phyloP scores from a whole-genome alignment of 805 yeast species.

The Wickerhamiella domercqiae region DNA sequence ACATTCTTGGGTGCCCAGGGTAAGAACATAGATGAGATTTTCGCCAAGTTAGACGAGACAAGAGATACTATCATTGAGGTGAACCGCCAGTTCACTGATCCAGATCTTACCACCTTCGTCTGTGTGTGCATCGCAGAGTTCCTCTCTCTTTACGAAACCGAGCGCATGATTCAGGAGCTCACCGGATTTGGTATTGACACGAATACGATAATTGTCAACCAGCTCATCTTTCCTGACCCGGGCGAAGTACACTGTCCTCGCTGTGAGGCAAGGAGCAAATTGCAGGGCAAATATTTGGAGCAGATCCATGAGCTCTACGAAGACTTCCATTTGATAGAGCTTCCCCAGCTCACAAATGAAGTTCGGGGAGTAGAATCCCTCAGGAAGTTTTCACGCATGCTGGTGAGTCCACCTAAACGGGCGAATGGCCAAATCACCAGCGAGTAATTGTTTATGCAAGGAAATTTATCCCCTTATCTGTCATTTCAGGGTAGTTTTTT shows the following conservation, averaged over 20 bases:
- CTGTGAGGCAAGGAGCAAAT: conserved; percentile 83
- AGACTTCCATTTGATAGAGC: conserved; percentile 89
- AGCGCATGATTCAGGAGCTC: conserved; percentile 92
- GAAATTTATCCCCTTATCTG: too few species aligned
- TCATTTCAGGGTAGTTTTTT: too few species aligned
- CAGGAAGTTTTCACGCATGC: conserved; percentile 66
- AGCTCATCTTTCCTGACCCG: conserved; percentile 65
- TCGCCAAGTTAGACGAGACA: conserved; percentile 62
- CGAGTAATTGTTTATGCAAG: too few species aligned
- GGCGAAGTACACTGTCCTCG: conserved; percentile 57
- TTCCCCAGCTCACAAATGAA: conserved; percentile 90
- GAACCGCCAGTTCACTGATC: conserved; percentile 87
- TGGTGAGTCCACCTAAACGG: conserved; percentile 40
- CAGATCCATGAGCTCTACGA: conserved; percentile 94
- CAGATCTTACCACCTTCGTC: conserved; percentile 80
- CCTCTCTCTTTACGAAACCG: conserved; percentile 89
- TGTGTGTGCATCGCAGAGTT: conserved; percentile 98
- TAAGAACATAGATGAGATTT: conserved; percentile 41
- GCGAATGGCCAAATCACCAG: too few species aligned
- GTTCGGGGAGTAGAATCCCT: conserved; percentile 84
- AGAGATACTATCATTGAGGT: conserved; percentile 74
- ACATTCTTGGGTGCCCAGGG: conserved; percentile 48
- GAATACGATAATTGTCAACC: conserved; percentile 90
- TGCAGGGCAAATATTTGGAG: conserved; percentile 88
- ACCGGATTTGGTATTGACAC: conserved; percentile 93